phyloP scores from a whole-genome alignment of 2,329 filamentous ascomycete genomes.

The Penicillium sp. region DNA sequence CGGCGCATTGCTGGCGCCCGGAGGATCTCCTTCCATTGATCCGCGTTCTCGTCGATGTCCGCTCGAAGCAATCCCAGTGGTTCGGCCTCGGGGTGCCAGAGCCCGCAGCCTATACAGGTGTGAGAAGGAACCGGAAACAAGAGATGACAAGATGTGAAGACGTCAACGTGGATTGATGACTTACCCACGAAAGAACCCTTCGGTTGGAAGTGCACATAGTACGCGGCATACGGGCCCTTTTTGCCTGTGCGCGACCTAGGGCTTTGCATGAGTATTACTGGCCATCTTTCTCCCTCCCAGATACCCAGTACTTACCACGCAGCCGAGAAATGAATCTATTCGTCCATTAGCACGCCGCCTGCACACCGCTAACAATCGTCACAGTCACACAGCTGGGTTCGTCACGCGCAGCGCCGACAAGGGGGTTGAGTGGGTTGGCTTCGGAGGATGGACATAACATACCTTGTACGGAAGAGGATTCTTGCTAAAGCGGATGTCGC shows the following conservation, averaged over 20 bases:
- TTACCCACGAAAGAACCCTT: constrained; percentile 71
- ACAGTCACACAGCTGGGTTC: constrained; percentile 17
- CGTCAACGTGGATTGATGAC: too few relatives aligned
- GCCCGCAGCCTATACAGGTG: constrained; percentile 65
- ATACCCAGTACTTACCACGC: constrained; percentile 63
- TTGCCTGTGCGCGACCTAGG: constrained; percentile 75
- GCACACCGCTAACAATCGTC: constrained; percentile 14
- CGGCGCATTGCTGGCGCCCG: constrained; percentile 63
- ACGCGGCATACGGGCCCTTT: constrained; percentile 85
- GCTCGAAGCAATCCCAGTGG: constrained; percentile 70
- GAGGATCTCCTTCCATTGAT: constrained; percentile 70
- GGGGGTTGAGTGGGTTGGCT: not conserved
- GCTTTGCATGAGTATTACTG: constrained; percentile 35
- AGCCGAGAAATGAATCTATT: constrained; percentile 77
- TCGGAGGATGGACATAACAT: constrained; percentile 29
- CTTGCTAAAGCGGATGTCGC: constrained; percentile 82
- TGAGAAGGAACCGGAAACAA: not conserved
- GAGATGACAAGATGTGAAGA: not conserved
- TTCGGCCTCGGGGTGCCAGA: constrained; percentile 76
- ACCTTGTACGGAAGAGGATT: constrained; percentile 90
- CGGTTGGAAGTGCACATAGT: constrained; percentile 84
- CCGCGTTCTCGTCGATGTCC: constrained; percentile 75
- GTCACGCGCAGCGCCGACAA: constrained; percentile 5
- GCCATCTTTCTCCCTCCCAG: constrained; percentile 10
- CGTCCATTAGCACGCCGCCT: constrained; percentile 27